Evolutionary conservation across 139 green algal species (phyloP), one percentile per base, ranked within the genome.

Genomic region (Mesostigma viride): DNA sequence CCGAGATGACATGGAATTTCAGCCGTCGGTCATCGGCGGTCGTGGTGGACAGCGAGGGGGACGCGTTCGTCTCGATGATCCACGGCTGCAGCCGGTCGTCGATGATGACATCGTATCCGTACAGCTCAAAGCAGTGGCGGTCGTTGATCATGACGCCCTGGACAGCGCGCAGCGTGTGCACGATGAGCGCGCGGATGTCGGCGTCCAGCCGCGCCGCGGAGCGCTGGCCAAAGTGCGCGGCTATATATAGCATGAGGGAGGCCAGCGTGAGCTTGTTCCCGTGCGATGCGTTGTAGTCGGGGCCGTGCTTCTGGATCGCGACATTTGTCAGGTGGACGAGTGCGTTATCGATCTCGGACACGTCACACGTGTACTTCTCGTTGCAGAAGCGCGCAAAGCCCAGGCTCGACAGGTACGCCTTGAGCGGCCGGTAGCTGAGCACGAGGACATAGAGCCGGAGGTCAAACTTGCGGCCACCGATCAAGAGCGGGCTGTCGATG

Each of bases 271-370:
- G 17, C 40, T 53, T 53, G 40, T 14, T 53, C 14, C 40, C 40
- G 40, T 24, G 14, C 40, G 14, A 24, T 14, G 40, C 14, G 40
- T 53, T 17, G 40, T 53, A 53, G 14, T 24, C 40, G 40, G 44
- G 57, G 47, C 35, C 63, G 6, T 57, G 53, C 79, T 87, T 86
- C 68, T 91, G 86, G 1, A 91, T 81, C 20, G 86, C 81, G 27
- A 88, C 81, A 61, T 91, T 91, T 31, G 86, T 91, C 3, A 91
- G 86, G 79, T 91, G 86, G 62, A 91, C 72, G 58, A 79, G 84
- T 30, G 73, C 73, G 79, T 83, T 81, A 58, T 81, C 76, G 8
- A 85, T 61, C 31, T 85, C 76, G 3, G 63, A 36, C 22, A 74
- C 68, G 30, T 86, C 84, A n/a, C n/a, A n/a, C 1, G 62, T 67